Percentiles rank a stretch among this genome's conserved stretches.
phyloP scores from a whole-genome alignment of 2,329 filamentous ascomycete species.

The Fusarium liriodendri region DNA sequence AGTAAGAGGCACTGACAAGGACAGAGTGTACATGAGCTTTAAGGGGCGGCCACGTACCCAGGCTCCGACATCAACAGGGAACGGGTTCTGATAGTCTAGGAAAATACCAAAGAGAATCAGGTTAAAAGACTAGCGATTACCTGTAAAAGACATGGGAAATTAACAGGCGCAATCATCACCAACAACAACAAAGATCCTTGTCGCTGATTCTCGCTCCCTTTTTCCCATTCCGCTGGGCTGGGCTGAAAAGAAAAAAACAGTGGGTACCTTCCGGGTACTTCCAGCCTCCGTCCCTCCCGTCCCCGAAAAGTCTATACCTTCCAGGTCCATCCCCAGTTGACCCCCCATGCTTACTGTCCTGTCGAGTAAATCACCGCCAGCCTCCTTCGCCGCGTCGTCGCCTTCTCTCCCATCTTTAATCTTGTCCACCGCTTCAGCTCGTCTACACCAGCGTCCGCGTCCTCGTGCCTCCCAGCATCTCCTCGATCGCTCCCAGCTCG shows the following conservation, averaged over 20 bases:
- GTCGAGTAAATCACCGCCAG: constrained; percentile 28
- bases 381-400: constrained; percentile 30
- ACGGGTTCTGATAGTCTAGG: not conserved
- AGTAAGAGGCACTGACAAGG: constrained; percentile 24
- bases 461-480: not conserved
- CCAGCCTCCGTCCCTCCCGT: constrained; percentile 27
- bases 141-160: constrained; percentile 3
- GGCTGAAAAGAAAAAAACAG: constrained; percentile 7
- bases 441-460: not conserved
- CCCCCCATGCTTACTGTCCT: constrained; percentile 24
- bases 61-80: not conserved
- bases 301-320: constrained; percentile 33
- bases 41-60: constrained; percentile 6
- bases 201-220: constrained; percentile 28
- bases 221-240: constrained; percentile 24
- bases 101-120: not conserved
- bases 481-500: not conserved
- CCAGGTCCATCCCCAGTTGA: constrained; percentile 10
- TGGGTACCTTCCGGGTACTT: constrained; percentile 33
- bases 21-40: constrained; percentile 2
- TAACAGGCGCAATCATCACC: not conserved
- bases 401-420: constrained; percentile 4
- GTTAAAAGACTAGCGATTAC: not conserved
- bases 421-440: not conserved
- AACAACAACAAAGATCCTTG: constrained; percentile 11